These are phyloP conservation scores for Tetratostichococcus sp. DNA, from an alignment of 139 green algal species.

Conservation along the genomic window DNA sequence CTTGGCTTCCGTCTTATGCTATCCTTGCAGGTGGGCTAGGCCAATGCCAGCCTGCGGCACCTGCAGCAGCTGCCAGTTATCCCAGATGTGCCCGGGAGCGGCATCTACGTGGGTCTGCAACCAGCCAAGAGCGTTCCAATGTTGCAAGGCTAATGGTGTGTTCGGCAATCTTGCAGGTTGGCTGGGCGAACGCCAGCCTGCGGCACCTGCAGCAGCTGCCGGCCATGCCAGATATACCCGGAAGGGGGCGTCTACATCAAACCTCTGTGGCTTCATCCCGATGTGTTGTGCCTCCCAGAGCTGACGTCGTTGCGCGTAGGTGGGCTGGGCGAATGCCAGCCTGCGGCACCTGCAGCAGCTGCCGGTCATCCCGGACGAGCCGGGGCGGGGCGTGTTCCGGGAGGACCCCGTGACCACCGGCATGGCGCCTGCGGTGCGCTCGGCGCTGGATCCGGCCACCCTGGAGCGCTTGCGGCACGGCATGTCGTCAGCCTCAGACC, in stretches of 20 bases:
- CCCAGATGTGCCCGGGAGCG: slow-evolving; percentile 7
- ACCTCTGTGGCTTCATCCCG: too few species aligned
- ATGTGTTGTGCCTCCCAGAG: too few species aligned
- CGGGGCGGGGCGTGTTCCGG: slow-evolving; percentile 51
- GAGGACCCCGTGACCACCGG: slow-evolving; percentile 44
- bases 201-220: slow-evolving; percentile 57
- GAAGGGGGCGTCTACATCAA: too few species aligned
- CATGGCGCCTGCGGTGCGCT: background rate
- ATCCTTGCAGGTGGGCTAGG: slow-evolving; percentile 75
- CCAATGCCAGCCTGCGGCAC: slow-evolving; percentile 65
- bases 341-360: slow-evolving; percentile 59
- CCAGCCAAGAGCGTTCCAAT: too few species aligned
- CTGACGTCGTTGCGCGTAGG: too few species aligned
- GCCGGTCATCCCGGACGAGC: slow-evolving; percentile 26
- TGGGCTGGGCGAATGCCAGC: slow-evolving; percentile 75
- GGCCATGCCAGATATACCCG: slow-evolving; percentile 8
- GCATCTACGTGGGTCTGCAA: too few species aligned
- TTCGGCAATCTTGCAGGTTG: slow-evolving; percentile 70
- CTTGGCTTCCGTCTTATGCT: too few species aligned
- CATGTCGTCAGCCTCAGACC: too few species aligned
- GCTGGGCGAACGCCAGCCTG: slow-evolving; percentile 74
- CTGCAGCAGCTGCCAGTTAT: slow-evolving; percentile 54
- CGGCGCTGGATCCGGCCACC: background rate
- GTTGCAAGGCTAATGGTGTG: too few species aligned
- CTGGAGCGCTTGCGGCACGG: background rate